A percentile compares a stretch with the other conserved stretches of the same genome.
These are phyloP conservation scores for Hypomontagnella monticulosa DNA, from an alignment of 495 filamentous ascomycete genomes.

Conservation along the genomic window DNA sequence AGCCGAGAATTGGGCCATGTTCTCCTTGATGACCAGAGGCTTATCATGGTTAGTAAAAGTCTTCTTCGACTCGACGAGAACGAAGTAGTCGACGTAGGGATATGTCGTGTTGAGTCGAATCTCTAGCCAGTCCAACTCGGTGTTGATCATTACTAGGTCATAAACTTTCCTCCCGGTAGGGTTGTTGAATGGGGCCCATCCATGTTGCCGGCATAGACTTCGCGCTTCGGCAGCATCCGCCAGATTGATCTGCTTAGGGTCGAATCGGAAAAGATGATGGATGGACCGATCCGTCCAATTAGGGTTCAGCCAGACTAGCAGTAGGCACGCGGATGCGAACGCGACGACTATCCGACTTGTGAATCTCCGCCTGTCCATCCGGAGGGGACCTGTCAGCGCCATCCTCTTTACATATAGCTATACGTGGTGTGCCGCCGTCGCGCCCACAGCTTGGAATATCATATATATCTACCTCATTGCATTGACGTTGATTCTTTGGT, in stretches of 20 bases:
- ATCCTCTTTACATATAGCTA: background rate
- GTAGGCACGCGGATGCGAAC: conserved; percentile 11
- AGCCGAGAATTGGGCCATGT: conserved; percentile 50
- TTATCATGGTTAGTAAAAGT: conserved; percentile 63
- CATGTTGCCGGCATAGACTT: conserved; percentile 52
- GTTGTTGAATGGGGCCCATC: conserved; percentile 50
- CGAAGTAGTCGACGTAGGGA: conserved; percentile 64
- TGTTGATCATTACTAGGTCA: conserved; percentile 64
- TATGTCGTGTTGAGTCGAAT: conserved; percentile 64
- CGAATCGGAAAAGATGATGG: conserved; percentile 36
- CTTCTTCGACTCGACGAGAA: conserved; percentile 61
- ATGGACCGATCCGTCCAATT: conserved; percentile 41
- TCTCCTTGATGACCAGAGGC: conserved; percentile 55
- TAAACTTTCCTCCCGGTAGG: conserved; percentile 58
- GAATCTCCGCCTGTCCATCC: conserved; percentile 30
- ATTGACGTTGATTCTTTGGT: no score
- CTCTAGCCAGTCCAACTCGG: conserved; percentile 67
- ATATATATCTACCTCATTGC: background rate
- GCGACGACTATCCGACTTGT: conserved; percentile 15
- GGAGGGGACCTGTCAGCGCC: background rate
- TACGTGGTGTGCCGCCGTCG: background rate
- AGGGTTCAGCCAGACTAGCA: conserved; percentile 40
- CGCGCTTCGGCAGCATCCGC: conserved; percentile 24
- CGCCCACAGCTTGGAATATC: background rate
- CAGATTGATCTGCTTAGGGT: conserved; percentile 20